Base-by-base conservation (phyloP, 306 rosid genomes). In the Malus fusca region DNA sequence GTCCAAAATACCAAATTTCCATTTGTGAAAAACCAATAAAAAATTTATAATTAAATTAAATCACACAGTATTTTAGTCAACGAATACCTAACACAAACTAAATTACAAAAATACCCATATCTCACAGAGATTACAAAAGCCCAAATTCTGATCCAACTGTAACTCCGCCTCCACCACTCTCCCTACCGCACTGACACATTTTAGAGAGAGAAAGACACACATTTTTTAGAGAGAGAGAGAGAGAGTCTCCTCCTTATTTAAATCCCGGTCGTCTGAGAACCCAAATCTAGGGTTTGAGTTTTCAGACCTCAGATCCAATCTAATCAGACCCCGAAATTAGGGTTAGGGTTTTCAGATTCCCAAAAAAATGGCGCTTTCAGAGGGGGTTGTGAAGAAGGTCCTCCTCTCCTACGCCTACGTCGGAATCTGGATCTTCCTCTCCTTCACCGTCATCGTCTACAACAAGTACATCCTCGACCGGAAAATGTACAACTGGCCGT, bases 401-500 rank as follows among this genome's bases (percentile, higher is more conserved):
- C 70, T 95, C 33, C 89, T 95, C 73, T 92, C 99, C 14, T 95
- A 92, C 84, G 71, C 97, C 31, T 95, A 95, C 75, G 97, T 95
- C 0, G 90, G 85, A 21, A 75, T 90, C 77, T 92, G 99, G 99
- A 92, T 95, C 99, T 89, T 87, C 87, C 99, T 95, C 67, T 84
- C 90, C 79, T 95, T 92, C 97, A 86, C 97, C 4, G 97, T 95
- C 13, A 95, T 95, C 83, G 97, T 95, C 14, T 95, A 78, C 97
- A 95, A 95, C 89, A 95, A 95, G 83, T 95, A 87, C 92, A 95
- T 95, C 82, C 85, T 95, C 12, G 97, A 95, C 62, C 97, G 85
- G 8, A 92, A 95, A 82, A 87, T 95, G 91, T 95, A 90, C 90
- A 89, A 92, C 77, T 95, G 99, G 99, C 97, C 99, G 0, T 95